Conservation (phyloP, 805 yeast species). For the Wickerhamomyces mucosus region DNA sequence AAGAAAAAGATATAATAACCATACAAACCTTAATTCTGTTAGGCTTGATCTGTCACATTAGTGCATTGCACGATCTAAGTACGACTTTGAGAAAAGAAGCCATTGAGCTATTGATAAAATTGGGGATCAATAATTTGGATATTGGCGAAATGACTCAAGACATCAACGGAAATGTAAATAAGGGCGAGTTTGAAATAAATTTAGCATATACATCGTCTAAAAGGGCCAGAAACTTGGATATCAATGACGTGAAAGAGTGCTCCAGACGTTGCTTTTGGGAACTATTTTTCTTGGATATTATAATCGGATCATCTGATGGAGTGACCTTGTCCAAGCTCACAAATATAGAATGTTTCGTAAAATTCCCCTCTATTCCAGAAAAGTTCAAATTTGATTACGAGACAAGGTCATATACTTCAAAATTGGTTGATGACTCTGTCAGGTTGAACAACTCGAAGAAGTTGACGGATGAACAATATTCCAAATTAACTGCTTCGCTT, state of each 20-base stretch:
- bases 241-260: constrained; percentile 14
- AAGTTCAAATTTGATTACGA: constrained; percentile 34
- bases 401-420: constrained; percentile 35
- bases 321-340: constrained; percentile 31
- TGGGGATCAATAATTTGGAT: constrained; percentile 33
- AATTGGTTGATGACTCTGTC: constrained; percentile 40
- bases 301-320: constrained; percentile 47
- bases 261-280: constrained; percentile 45
- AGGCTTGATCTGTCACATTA: constrained; percentile 37
- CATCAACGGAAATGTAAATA: constrained; percentile 14
- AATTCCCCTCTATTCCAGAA: constrained; percentile 30
- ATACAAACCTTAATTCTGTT: constrained; percentile 33
- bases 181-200: constrained; percentile 5
- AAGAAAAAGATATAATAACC: constrained; percentile 31
- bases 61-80: constrained; percentile 40
- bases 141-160: constrained; percentile 15
- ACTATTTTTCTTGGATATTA: constrained; percentile 38
- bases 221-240: constrained; percentile 15
- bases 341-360: constrained; percentile 24
- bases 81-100: constrained; percentile 32
- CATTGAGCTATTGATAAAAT: constrained; percentile 26
- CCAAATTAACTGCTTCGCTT: constrained; percentile 34
- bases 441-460: constrained; percentile 29
- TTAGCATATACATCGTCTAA: constrained; percentile 7
- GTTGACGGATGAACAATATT: constrained; percentile 26